Evolutionary conservation across 2,329 filamentous ascomycete species (phyloP), one percentile per base, ranked within the genome.

Genomic region (Fusarium secorum): DNA sequence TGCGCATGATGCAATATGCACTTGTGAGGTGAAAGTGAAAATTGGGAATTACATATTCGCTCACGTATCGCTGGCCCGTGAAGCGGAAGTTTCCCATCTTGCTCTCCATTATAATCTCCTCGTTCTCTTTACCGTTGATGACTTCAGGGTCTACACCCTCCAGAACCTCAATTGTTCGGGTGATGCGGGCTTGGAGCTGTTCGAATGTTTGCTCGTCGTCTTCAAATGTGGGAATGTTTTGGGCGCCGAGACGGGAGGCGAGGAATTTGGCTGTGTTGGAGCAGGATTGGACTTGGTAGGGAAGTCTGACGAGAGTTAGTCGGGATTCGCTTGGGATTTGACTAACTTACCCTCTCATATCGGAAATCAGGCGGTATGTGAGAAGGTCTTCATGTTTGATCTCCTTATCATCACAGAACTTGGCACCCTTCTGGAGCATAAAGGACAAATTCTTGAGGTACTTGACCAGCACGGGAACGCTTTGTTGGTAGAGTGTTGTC

Each of bases 1-100:
- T 82, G 45, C 89, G 80, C 73, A 91, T 75, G 55, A 91, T 85
- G 4, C 79, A 82, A 77, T 91, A 91, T 14, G 87, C 84, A 18
- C 83, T 87, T 15, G 81, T 82, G 15, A 86, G 63, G 70, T 91
- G 89, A 70, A 91, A 91, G 77, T 84, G 90, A 71, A 90, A 85
- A 73, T 90, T 90, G 6, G 88, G 87, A 28, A 89, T 74, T 5
- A 79, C 82, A 75, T 82, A 85, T 8, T 77, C 75, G 35, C 78
- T 74, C 15, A 87, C 70, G 71, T 87, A 89, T 3, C 77, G 73
- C 59, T 80, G 70, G 0, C 79, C 83, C 5, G 63, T 72, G 54
- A 78, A 78, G 30, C 59, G 60, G 20, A 75, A 78, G 48, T 68
- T 72, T 14, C 76, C 77, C 66, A 70, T 62, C 42, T 62, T 74